Conservation (phyloP, 352 stramenopile genomes). For the Phytopythium vexans region DNA sequence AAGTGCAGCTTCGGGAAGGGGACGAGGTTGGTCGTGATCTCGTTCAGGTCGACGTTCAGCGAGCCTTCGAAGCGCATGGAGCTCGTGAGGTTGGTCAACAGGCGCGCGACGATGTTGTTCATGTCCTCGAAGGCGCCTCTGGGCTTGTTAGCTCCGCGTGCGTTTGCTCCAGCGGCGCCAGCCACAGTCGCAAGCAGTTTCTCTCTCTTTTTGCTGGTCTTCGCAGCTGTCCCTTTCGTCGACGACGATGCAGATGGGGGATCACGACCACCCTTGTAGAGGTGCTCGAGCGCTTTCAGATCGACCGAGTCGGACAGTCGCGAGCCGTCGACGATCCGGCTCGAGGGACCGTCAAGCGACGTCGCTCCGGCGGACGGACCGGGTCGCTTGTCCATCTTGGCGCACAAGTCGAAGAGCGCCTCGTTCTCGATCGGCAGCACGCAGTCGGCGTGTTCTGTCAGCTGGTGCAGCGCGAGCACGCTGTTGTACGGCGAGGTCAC, state of each 20-base stretch:
- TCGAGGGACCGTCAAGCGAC: slow-evolving; percentile 8
- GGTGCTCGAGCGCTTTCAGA: slow-evolving; percentile 37
- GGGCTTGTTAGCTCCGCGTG: slow-evolving; percentile 8
- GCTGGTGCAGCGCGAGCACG: slow-evolving; percentile 68
- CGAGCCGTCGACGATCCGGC: slow-evolving; percentile 27
- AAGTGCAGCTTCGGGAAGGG: slow-evolving; percentile 99
- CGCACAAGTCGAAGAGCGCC: slow-evolving; percentile 71
- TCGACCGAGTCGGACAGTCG: slow-evolving; percentile 46
- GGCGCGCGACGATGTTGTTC: slow-evolving; percentile 97
- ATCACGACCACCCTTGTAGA: slow-evolving; percentile 40
- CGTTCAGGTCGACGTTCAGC: slow-evolving; percentile 98
- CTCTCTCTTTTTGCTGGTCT: slow-evolving; percentile 22
- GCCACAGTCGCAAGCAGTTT: background rate
- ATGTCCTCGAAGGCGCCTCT: slow-evolving; percentile 96
- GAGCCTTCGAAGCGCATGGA: slow-evolving; percentile 98
- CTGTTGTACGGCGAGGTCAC: slow-evolving; percentile 94
- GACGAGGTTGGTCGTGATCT: slow-evolving; percentile 99
- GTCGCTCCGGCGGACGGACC: slow-evolving; percentile 1
- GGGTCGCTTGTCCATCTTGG: slow-evolving; percentile 30
- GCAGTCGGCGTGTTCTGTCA: slow-evolving; percentile 88
- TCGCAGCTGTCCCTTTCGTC: slow-evolving; percentile 1
- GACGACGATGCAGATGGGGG: background rate
- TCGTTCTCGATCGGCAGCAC: slow-evolving; percentile 92
- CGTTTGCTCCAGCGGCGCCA: background rate
- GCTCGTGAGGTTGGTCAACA: slow-evolving; percentile 98